A percentile compares a stretch with the other conserved stretches of the same genome.
Evolutionary conservation across 345 rosid genomes (phyloP).

Genomic region (Odontarrhena argentea): DNA sequence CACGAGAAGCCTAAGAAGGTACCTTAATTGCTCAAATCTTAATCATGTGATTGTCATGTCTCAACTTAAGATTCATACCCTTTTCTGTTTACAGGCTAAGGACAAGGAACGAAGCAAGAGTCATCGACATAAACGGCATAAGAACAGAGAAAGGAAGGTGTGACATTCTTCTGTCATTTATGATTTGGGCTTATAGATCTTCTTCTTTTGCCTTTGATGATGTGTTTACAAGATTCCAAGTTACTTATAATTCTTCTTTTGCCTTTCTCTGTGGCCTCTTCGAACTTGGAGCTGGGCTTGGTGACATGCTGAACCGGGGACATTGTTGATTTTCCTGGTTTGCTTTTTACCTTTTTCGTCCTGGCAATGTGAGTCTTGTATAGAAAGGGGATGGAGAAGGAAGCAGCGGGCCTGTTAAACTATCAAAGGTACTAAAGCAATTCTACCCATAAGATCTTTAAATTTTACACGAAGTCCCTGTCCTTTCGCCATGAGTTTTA

Average conservation of each 20-base stretch:
- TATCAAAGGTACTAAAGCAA: slow-evolving; percentile 66
- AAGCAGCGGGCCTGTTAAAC: slow-evolving; percentile 83
- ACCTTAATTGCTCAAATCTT: slow-evolving; percentile 9
- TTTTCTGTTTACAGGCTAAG: slow-evolving; percentile 49
- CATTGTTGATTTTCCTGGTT: slow-evolving; percentile 61
- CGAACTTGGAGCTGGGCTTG: slow-evolving; percentile 96
- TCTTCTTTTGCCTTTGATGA: neutral
- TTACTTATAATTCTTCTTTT: slow-evolving; percentile 67
- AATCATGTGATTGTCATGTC: neutral
- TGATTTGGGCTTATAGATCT: neutral
- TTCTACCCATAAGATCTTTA: neutral
- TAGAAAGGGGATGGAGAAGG: slow-evolving; percentile 78
- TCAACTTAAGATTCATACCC: neutral
- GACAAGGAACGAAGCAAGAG: slow-evolving; percentile 76
- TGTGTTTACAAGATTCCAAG: slow-evolving; percentile 33
- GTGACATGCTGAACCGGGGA: slow-evolving; percentile 67
- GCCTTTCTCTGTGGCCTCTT: slow-evolving; percentile 87
- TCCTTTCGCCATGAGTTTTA: slow-evolving; percentile 5
- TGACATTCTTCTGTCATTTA: slow-evolving; percentile 33
- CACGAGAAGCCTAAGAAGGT: slow-evolving; percentile 84
- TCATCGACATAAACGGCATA: slow-evolving; percentile 69
- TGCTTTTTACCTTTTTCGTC: slow-evolving; percentile 43
- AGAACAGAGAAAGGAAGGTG: slow-evolving; percentile 83
- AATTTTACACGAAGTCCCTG: neutral
- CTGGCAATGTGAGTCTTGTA: slow-evolving; percentile 79